Conservation (phyloP, 768 basidiomycete genomes). For the Suillus discolor region DNA sequence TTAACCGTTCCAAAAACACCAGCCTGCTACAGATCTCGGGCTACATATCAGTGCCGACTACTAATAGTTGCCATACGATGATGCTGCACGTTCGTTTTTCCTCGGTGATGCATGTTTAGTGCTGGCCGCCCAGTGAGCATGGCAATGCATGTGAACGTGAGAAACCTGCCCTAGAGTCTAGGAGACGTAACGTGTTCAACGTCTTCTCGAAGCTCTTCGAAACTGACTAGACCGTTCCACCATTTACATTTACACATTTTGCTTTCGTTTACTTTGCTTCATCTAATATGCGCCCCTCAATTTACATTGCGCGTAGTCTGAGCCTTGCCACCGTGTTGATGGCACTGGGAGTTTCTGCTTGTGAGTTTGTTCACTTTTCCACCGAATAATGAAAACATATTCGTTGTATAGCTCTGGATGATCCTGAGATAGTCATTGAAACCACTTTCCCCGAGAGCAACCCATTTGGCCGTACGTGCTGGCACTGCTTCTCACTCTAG, state of each 20-base stretch:
- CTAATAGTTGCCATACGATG: neutral
- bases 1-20: neutral
- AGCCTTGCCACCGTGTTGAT: conserved; percentile 30
- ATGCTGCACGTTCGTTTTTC: neutral
- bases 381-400: neutral
- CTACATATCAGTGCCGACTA: neutral
- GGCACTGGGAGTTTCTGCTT: conserved; percentile 32
- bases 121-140: no score
- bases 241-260: neutral
- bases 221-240: neutral
- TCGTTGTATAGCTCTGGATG: conserved; percentile 30
- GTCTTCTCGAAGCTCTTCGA: neutral
- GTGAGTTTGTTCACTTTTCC: conserved; percentile 20
- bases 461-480: conserved; percentile 71
- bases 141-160: neutral
- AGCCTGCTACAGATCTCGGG: neutral
- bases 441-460: conserved; percentile 73
- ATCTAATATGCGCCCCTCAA: conserved; percentile 36
- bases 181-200: conserved; percentile 27
- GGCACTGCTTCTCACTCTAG: neutral
- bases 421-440: conserved; percentile 55
- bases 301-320: conserved; percentile 29
- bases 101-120: neutral
- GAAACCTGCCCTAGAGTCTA: conserved; percentile 30
- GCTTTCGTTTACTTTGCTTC: conserved; percentile 3